Base-by-base conservation (phyloP, 495 filamentous ascomycete genomes). In the Tetracladium setigerum region DNA sequence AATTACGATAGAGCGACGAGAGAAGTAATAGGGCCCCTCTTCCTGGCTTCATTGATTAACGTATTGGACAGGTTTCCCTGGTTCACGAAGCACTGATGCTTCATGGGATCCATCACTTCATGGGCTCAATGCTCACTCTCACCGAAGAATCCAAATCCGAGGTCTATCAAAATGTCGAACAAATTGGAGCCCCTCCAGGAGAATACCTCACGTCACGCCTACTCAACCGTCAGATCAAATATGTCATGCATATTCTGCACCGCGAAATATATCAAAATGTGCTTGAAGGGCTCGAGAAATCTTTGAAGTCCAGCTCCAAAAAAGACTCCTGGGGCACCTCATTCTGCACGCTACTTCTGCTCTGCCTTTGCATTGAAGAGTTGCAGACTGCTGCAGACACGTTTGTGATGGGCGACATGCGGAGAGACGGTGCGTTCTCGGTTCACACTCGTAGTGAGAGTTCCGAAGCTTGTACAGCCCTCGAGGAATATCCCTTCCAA, bases 361-460 rank as follows among this genome's bases (percentile, higher is more conserved):
- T 77, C 18, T 71, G 69, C 35, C 62, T 76, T 33, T 75, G 73
- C 54, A 74, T 77, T 64, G 73, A 76, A 55, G 56, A 56, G 18
- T 62, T 74, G 35, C 69, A 77, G 59, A 62, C 62, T 15, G 68
- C 71, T 2, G 68, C 71, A 30, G 72, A 76, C 54, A 64, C 59
- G 11, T 73, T 71, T 43, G 65, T 72, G 34, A 60, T 72, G 30
- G 66, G 64, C 42, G 67, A 75, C 53, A 72, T 68, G 52, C 63
- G 70, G 59, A 66, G 68, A 54, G 49, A 58, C 11, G 46, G 46
- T 10, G 41, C 37, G 4, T 36, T 45, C 11, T 53, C 63, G 16
- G 53, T 55, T 33, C 67, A 64, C 57, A 65, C 62, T 34, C 59
- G 67, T 22, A 58, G 56, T 16, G 66, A 67, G 24, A 71, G 68